These are phyloP conservation scores for Candida awuae DNA, from an alignment of 805 yeast genomes.

Conservation along the genomic window DNA sequence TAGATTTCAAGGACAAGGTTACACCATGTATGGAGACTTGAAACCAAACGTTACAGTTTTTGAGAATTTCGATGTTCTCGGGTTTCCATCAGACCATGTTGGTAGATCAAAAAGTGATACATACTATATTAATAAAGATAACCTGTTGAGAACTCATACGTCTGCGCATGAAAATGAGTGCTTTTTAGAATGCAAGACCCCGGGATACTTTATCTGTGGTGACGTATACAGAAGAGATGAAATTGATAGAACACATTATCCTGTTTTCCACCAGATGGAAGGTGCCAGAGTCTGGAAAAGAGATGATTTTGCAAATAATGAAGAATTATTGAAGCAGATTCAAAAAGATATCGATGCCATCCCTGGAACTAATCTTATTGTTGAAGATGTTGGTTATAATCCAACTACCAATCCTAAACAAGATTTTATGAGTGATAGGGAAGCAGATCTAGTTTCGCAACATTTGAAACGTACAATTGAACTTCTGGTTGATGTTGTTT, in stretches of 20 bases:
- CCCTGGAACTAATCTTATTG: constrained; percentile 61
- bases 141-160: constrained; percentile 84
- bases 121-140: constrained; percentile 69
- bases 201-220: constrained; percentile 89
- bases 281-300: constrained; percentile 86
- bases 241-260: constrained; percentile 92
- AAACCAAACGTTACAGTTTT: constrained; percentile 73
- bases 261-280: constrained; percentile 96
- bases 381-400: constrained; percentile 62
- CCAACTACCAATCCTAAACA: constrained; percentile 70
- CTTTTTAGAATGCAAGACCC: constrained; percentile 54
- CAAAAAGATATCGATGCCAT: constrained; percentile 53
- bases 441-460: constrained; percentile 58
- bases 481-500: constrained; percentile 71
- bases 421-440: constrained; percentile 58
- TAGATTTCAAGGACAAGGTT: constrained; percentile 57
- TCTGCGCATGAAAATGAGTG: constrained; percentile 95
- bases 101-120: constrained; percentile 92
- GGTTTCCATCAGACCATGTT: constrained; percentile 87
- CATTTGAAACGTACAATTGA: constrained; percentile 87
- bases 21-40: constrained; percentile 72
- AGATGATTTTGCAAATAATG: constrained; percentile 28
- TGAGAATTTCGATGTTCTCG: constrained; percentile 87
- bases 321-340: constrained; percentile 35
- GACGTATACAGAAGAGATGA: constrained; percentile 96